Evolutionary conservation across 1,139 yeast species (phyloP), one percentile per base, ranked within the genome.

Genomic region (Pichia sp.): DNA sequence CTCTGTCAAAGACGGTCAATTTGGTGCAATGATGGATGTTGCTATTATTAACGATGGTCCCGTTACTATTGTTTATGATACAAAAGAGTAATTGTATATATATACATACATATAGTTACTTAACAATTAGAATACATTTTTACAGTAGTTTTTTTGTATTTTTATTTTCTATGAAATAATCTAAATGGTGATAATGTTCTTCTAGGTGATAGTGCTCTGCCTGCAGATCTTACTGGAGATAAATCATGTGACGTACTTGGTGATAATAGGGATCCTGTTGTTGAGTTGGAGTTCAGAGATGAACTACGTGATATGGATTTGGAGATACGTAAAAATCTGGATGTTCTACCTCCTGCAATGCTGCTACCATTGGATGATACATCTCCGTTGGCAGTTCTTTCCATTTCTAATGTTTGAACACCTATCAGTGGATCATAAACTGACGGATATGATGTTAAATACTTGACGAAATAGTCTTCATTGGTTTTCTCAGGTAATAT

Each of bases 1-100:
- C 1, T 73, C 76, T 43, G 95, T 89, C 7, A 75, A 82, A 54
- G 96, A 88, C 59, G 98, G 98, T 1, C 74, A 79, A 49, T 92
- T 92, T 65, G 98, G 97, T 0, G 97, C 94, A 9, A 86, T 90
- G 96, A 92, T 92, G 98, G 95, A 87, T 54, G 96, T 92, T 16
- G 74, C 76, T 2, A 66, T 90, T 49, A 80, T 82, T 18, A 92
- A 92, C 60, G 97, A 90, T 56, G 94, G 94, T 6, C 94, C 92
- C 0, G 87, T 82, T 8, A 84, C 94, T 0, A 78, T 85, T 27
- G 74, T 80, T 27, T 79, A 81, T 73, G 90, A 84, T 58, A 82
- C 92, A 1, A 71, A 64, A 47, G 77, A 72, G 36, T 20, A n/a
- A 23, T 7, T 27, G 15, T 13, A 16, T 16, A n/a, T 30, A 30